Percentiles rank a stretch among this genome's conserved stretches.
Evolutionary conservation across 2,329 filamentous ascomycete genomes (phyloP).

Genomic region (Clonostachys sp.): DNA sequence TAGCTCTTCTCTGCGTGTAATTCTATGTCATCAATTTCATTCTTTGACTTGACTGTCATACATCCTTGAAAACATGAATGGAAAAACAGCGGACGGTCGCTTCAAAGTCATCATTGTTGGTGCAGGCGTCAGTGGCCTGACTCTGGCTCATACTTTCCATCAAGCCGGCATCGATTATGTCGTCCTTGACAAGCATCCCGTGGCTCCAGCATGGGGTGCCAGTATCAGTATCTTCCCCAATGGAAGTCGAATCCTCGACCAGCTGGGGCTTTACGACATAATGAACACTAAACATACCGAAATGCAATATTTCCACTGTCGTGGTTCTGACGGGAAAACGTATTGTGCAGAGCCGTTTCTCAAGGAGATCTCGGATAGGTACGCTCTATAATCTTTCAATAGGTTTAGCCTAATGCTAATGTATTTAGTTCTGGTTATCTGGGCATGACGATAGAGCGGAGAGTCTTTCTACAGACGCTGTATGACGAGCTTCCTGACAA

Average conservation of each 20-base stretch:
- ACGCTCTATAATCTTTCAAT: too few species aligned
- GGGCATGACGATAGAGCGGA: constrained; percentile 24
- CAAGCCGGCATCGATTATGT: not conserved
- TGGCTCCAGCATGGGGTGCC: not conserved
- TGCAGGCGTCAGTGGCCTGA: not conserved
- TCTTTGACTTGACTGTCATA: too few species aligned
- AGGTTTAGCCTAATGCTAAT: too few species aligned
- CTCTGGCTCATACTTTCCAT: not conserved
- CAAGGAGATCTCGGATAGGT: too few species aligned
- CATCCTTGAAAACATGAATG: too few species aligned
- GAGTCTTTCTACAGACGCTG: constrained; percentile 21
- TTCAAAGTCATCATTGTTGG: not conserved
- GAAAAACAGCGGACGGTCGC: too few species aligned
- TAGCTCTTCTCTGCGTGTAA: too few species aligned
- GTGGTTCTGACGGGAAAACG: too few species aligned
- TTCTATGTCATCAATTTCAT: too few species aligned
- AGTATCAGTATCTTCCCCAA: constrained; percentile 38
- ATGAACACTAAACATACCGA: too few species aligned
- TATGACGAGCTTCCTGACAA: constrained; percentile 24
- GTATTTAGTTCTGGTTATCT: constrained; percentile 16
- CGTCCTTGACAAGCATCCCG: not conserved
- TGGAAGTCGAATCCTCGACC: constrained; percentile 40
- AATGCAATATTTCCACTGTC: too few species aligned
- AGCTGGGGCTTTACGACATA: constrained; percentile 22
- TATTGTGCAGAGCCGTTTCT: too few species aligned